phyloP scores from a whole-genome alignment of 139 green algal species.

The Astrephomene gubernaculifera region DNA sequence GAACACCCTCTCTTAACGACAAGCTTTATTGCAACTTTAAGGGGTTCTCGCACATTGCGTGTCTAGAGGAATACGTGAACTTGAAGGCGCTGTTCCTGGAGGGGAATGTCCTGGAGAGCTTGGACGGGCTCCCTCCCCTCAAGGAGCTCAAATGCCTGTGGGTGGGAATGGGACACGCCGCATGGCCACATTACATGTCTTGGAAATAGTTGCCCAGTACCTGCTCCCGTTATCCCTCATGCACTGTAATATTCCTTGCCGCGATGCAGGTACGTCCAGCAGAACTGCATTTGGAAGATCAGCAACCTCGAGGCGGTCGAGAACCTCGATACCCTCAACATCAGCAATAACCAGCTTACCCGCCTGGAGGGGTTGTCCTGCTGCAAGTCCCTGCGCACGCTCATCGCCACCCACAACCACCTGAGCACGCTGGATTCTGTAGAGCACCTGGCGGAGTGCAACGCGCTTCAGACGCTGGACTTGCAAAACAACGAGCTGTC shows the following conservation, averaged over 20 bases:
- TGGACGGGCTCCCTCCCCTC: slow-evolving; percentile 82
- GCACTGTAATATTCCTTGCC: too few species aligned
- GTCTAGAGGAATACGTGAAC: slow-evolving; percentile 81
- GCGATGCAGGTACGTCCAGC: slow-evolving; percentile 84
- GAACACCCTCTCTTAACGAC: slow-evolving; percentile 88
- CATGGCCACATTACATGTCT: not conserved
- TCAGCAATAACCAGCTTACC: slow-evolving; percentile 83
- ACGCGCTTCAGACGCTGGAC: slow-evolving; percentile 75
- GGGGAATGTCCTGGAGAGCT: slow-evolving; percentile 83
- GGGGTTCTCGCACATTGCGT: slow-evolving; percentile 79
- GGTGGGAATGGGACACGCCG: slow-evolving; percentile 31
- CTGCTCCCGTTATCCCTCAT: not conserved
- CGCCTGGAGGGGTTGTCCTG: slow-evolving; percentile 67
- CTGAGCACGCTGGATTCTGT: slow-evolving; percentile 65
- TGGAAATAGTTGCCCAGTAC: too few species aligned
- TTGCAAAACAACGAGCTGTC: slow-evolving; percentile 84
- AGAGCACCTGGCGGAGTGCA: slow-evolving; percentile 58
- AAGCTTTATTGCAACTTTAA: slow-evolving; percentile 89
- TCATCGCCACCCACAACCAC: slow-evolving; percentile 78
- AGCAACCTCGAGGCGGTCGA: slow-evolving; percentile 66
- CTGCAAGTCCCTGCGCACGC: slow-evolving; percentile 67
- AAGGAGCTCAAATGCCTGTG: slow-evolving; percentile 86
- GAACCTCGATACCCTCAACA: slow-evolving; percentile 84
- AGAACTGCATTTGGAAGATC: slow-evolving; percentile 78
- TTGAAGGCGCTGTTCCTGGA: slow-evolving; percentile 92